These are phyloP conservation scores for Cystofilobasidium bisporidii DNA, from an alignment of 768 basidiomycete genomes.

Conservation along the genomic window DNA sequence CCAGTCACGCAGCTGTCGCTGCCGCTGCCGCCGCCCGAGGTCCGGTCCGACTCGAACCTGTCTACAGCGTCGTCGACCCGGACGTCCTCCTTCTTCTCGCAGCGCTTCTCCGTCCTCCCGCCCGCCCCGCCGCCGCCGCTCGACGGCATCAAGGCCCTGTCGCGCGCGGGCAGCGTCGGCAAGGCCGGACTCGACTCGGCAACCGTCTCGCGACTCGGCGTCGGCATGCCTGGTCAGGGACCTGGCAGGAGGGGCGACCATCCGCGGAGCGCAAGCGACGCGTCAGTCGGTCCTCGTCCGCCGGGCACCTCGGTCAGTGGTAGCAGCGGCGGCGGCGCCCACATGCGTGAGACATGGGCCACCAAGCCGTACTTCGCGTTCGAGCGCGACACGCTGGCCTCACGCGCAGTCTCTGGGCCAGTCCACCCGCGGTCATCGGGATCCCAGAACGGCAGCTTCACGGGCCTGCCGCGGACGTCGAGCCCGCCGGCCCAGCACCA, in stretches of 20 bases:
- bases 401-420: neutral
- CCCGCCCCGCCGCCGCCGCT: conserved; percentile 20
- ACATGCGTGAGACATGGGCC: neutral
- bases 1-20: neutral
- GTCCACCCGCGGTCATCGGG: neutral
- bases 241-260: neutral
- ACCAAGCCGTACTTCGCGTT: neutral
- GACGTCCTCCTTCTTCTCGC: conserved; percentile 26
- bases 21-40: neutral
- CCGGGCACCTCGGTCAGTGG: neutral
- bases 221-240: neutral
- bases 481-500: conserved; percentile 8
- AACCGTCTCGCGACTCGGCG: neutral
- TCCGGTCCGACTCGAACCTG: neutral
- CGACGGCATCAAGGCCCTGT: neutral
- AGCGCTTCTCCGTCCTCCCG: neutral
- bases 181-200: conserved; percentile 7
- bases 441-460: too few species aligned
- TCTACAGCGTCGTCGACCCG: conserved; percentile 11
- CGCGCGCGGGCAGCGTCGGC: conserved; percentile 15
- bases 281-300: conserved; percentile 1
- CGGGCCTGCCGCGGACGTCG: neutral
- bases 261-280: neutral
- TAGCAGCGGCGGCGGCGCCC: neutral
- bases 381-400: neutral